phyloP scores from a whole-genome alignment of 805 yeast genomes.

The Pichia nakasei region DNA sequence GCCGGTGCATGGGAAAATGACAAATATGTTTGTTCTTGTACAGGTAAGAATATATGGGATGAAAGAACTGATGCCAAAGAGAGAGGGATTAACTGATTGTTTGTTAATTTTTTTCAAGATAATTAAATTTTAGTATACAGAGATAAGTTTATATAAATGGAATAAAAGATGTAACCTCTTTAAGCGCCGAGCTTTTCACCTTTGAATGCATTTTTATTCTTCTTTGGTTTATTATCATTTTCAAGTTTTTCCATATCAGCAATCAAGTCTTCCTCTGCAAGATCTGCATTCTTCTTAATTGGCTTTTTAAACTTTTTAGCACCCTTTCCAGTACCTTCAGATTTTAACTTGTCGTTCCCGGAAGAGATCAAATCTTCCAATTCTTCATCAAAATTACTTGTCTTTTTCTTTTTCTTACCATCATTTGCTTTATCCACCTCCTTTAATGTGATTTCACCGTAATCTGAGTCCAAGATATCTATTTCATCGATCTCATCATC shows the following conservation, averaged over 20 bases:
- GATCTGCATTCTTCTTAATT: too few relatives aligned
- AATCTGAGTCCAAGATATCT: conserved; percentile 6
- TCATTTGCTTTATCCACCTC: not conserved
- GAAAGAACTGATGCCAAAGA: conserved; percentile 71
- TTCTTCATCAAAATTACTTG: too few relatives aligned
- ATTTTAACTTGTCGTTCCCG: too few relatives aligned
- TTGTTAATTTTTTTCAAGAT: too few relatives aligned
- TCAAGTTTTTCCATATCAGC: not conserved
- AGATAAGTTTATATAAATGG: too few relatives aligned
- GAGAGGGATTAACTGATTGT: conserved; percentile 38
- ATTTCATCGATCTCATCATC: conserved; percentile 3
- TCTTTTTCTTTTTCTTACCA: not conserved
- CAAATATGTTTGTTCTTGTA: conserved; percentile 86
- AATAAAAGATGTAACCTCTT: too few relatives aligned
- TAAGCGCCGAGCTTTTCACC: too few relatives aligned
- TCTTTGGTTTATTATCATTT: not conserved
- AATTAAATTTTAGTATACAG: too few relatives aligned
- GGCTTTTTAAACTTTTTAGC: too few relatives aligned
- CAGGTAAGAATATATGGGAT: conserved; percentile 95
- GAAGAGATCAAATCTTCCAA: too few relatives aligned
- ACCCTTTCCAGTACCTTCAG: too few relatives aligned
- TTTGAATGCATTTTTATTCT: not conserved
- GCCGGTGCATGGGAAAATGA: conserved; percentile 98
- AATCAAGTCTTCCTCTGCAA: not conserved
- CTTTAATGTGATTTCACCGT: conserved; percentile 4